Conservation (phyloP, 2,329 filamentous ascomycete species). For the Orbilia ellipsospora region DNA sequence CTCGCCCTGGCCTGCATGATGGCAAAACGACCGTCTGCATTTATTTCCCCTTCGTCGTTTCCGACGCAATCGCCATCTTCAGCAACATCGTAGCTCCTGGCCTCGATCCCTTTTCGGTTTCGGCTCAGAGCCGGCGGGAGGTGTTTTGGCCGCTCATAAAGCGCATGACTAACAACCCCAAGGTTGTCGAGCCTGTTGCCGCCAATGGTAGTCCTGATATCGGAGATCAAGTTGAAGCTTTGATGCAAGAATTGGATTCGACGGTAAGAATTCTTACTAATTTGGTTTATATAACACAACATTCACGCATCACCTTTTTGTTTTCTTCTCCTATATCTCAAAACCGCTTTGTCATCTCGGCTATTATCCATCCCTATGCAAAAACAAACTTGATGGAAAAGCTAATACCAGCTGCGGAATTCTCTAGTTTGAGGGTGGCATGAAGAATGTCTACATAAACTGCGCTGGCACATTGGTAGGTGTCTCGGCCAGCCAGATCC, state of each 20-base stretch:
- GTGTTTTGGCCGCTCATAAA: constrained; percentile 44
- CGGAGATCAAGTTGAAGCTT: constrained; percentile 38
- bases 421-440: constrained; percentile 22
- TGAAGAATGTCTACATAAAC: constrained; percentile 42
- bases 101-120: constrained; percentile 38
- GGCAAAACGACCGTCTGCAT: constrained; percentile 20
- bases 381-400: too few relatives aligned
- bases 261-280: constrained; percentile 16
- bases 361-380: too few relatives aligned
- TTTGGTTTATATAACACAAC: background rate
- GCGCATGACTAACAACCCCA: constrained; percentile 41
- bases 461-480: constrained; percentile 41
- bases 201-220: constrained; percentile 37
- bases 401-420: background rate
- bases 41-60: constrained; percentile 46
- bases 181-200: constrained; percentile 33
- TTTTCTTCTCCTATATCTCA: too few relatives aligned
- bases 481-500: constrained; percentile 23
- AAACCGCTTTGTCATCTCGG: too few relatives aligned
- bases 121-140: constrained; percentile 27
- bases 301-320: too few relatives aligned
- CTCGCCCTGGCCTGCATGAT: constrained; percentile 5
- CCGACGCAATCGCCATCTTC: constrained; percentile 38
- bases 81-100: constrained; percentile 37
- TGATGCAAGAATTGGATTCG: constrained; percentile 28